Base-by-base conservation (phyloP, 352 stramenopile genomes). In the Phytophthora sp. region DNA sequence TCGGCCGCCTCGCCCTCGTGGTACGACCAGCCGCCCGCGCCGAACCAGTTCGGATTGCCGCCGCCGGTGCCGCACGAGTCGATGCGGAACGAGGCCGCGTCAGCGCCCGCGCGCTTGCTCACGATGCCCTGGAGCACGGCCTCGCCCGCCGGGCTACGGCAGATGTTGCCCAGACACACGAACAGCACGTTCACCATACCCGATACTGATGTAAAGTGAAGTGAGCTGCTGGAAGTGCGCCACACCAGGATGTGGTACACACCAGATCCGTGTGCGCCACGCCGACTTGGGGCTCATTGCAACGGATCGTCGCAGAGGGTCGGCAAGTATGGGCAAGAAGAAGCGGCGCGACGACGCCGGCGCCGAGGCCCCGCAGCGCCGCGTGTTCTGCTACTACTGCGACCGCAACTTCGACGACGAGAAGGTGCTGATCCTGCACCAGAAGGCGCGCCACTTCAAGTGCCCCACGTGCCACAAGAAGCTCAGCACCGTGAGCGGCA, bases 361-460 rank as follows among this genome's bases (percentile, higher is more conserved):
- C 26, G 71, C 45, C 12, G 51, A 76, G 53, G 63, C 74, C 23
- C 62, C 72, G 45, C 62, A 58, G 44, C 67, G 76, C 26, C 88
- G 85, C 53, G 95, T 97, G 66, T 96, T 83, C 73, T 98, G 92
- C 79, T 98, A 96, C 74, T 98, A 98, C 78, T 98, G 92, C 71
- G 91, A 97, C 56, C 82, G 92, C 41, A 78, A 86, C 39, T 98
- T 98, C 41, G 88, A 97, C 21, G 87, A 97, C 65, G 92, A 98
- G 69, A 95, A 94, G 59, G 84, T 95, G 21, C 56, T 98, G 44
- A 97, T 98, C 58, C 84, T 96, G 77, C 92, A 98, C 69, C 92
- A 98, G 75, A 98, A 98, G 65, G 87, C 86, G 57, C 88, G 89
- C 7, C 92, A 98, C 57, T 97, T 98, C 77, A 96, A 96, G 72